Evolutionary conservation across 1,284 basidiomycete species (phyloP), one percentile per base, ranked within the genome.

Genomic region (Rhodofomes roseus): DNA sequence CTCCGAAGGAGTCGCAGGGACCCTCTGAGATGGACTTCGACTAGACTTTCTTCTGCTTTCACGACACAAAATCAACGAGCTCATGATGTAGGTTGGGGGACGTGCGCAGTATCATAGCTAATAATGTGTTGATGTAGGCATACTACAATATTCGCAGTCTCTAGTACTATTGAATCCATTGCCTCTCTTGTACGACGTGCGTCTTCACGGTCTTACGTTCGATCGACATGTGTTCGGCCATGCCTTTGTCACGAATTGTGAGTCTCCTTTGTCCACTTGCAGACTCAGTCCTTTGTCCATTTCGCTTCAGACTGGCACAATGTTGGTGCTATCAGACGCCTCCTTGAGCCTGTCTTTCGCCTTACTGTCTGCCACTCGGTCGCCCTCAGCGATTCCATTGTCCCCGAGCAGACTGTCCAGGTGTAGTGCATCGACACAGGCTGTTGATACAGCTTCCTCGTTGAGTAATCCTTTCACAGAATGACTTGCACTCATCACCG

Each of bases 71-170:
- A 23, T 46, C 20, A 14, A 58, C 22, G 46, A 36, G 9, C n/a
- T 18, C n/a, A 51, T 50, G 48, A 27, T 51, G 34, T 52, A 27
- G 29, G 23, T 40, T 40, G 22, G 56, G 56, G 48, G 36, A 57
- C 37, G 56, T 29, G 55, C 37, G 56, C 48, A 57, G 56, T 40
- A 57, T n/a, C 29, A 37, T 57, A 63, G 63, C 59, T 55, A 63
- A 61, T 63, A 61, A 62, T 65, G 60, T 64, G 52, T 63, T 56
- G 48, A 51, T 57, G 56, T 57, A 57, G 48, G 52, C 40, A 22
- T 55, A 57, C n/a, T 57, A 57, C 41, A 48, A 52, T 46, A 50
- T 50, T 56, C 43, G 48, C 56, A 52, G 27, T 31, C 55, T 51
- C 48, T 51, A 51, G 27, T 51, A 23, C 48, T 51, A 29, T 51